Conservation (phyloP, 1,284 basidiomycete species). For the Kwoniella shivajii region DNA sequence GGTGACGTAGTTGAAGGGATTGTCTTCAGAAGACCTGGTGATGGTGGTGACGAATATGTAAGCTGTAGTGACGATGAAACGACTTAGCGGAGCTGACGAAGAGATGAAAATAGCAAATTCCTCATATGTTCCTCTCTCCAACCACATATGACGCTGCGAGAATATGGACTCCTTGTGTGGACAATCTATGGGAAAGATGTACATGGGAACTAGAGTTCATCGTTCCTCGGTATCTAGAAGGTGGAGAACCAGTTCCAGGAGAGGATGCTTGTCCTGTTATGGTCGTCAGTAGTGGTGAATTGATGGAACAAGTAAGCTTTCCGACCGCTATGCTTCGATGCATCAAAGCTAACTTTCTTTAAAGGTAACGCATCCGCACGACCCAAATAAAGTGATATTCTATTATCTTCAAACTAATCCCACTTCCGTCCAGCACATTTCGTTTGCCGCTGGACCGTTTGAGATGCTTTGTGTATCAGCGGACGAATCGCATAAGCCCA, state of each 20-base stretch:
- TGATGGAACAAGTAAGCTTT: conserved; percentile 78
- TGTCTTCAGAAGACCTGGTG: conserved; percentile 47
- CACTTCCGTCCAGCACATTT: conserved; percentile 92
- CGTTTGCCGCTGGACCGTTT: conserved; percentile 94
- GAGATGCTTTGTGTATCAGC: conserved; percentile 73
- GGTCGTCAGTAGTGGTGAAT: conserved; percentile 90
- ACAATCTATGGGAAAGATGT: conserved; percentile 93
- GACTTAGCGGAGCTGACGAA: conserved; percentile 23
- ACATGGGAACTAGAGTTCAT: conserved; percentile 99
- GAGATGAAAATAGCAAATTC: conserved; percentile 66
- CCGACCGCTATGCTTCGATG: not conserved
- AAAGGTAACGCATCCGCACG: conserved; percentile 89
- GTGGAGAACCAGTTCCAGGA: conserved; percentile 58
- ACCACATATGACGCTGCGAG: conserved; percentile 86
- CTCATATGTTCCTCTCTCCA: conserved; percentile 89
- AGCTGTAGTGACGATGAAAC: no score
- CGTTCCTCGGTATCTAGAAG: conserved; percentile 82
- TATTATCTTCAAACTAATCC: conserved; percentile 85
- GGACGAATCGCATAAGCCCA: conserved; percentile 68
- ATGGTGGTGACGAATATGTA: conserved; percentile 62
- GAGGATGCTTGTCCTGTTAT: conserved; percentile 69
- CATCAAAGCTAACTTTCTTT: conserved; percentile 2
- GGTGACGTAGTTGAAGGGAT: conserved; percentile 48
- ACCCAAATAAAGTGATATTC: conserved; percentile 92
- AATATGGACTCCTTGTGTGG: conserved; percentile 96